A percentile compares a stretch with the other conserved stretches of the same genome.
phyloP scores from a whole-genome alignment of 352 stramenopile species.

The Phytophthora pisi region DNA sequence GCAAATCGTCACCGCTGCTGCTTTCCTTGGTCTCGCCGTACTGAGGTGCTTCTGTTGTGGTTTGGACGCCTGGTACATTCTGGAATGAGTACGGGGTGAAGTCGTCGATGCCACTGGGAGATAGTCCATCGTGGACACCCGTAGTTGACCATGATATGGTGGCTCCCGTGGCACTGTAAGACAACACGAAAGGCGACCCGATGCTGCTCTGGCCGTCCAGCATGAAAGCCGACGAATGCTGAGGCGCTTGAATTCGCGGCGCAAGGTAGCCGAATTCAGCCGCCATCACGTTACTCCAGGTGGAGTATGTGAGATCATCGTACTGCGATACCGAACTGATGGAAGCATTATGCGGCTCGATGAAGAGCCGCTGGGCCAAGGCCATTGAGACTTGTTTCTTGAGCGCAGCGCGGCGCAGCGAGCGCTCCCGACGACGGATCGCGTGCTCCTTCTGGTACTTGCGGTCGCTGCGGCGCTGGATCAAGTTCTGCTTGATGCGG shows the following conservation, averaged over 20 bases:
- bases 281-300: not conserved
- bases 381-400: constrained; percentile 86
- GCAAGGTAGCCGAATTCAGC: constrained; percentile 26
- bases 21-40: constrained; percentile 34
- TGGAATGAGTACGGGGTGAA: constrained; percentile 63
- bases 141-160: not conserved
- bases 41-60: constrained; percentile 3
- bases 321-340: constrained; percentile 29
- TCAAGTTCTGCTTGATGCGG: constrained; percentile 86
- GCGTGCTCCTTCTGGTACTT: constrained; percentile 89
- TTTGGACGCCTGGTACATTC: constrained; percentile 27
- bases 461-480: constrained; percentile 80
- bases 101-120: constrained; percentile 66
- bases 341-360: too few relatives aligned
- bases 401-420: constrained; percentile 71
- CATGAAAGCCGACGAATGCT: constrained; percentile 13
- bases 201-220: constrained; percentile 13
- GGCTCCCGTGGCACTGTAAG: constrained; percentile 10
- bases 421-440: constrained; percentile 78
- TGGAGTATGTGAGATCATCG: constrained; percentile 40
- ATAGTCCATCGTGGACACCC: constrained; percentile 27
- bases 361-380: constrained; percentile 76
- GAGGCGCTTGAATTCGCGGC: constrained; percentile 49
- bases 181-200: constrained; percentile 19
- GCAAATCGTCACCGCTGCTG: constrained; percentile 43